Base-by-base conservation (phyloP, 352 stramenopile species). In the Globisporangium camurandrum region DNA sequence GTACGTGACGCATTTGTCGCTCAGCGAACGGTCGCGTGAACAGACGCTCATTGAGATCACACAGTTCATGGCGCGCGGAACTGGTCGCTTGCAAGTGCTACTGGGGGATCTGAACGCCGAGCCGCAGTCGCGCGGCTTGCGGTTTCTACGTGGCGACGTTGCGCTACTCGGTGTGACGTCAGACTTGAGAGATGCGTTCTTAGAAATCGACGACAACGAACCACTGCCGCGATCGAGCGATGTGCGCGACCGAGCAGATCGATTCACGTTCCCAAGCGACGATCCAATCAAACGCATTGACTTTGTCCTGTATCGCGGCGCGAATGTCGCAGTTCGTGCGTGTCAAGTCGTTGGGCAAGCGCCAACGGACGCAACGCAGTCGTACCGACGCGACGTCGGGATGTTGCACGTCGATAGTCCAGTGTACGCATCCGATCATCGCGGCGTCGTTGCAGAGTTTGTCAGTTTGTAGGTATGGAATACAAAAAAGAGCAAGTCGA, bases 201-300 rank as follows among this genome's bases (percentile, higher is more conserved):
- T 90, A 8, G 64, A 84, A 23, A 61, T 64, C 23, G 67, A 91
- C 48, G 67, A 91, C 48, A 44, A 51, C 3, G 85, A 95, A 54
- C 69, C 83, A 4, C 51, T 60, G 33, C 75, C 79, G 46, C 61
- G 70, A 1, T 95, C 82, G 0, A 55, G 23, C 19, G 57, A 87
- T 27, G 44, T 30, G 1, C 22, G 52, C 0, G 73, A 93, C 49
- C 69, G 67, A 4, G 45, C 62, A 16, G 45, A 62, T 33, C 79
- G 73, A 48, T 92, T 93, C 51, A 95, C 85, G 11, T 95, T 95
- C 47, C 81, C 85, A 14, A 92, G 74, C 48, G 84, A 95, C 52
- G 71, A 78, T 23, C 85, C 85, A 8, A 61, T 69, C 17, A 95
- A 95, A 47, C 79, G 83, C n/a, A 95, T 95, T 44, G 85, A 95